Conservation (phyloP, 2,329 filamentous ascomycete species). For the Aspergillus aculeatinus region DNA sequence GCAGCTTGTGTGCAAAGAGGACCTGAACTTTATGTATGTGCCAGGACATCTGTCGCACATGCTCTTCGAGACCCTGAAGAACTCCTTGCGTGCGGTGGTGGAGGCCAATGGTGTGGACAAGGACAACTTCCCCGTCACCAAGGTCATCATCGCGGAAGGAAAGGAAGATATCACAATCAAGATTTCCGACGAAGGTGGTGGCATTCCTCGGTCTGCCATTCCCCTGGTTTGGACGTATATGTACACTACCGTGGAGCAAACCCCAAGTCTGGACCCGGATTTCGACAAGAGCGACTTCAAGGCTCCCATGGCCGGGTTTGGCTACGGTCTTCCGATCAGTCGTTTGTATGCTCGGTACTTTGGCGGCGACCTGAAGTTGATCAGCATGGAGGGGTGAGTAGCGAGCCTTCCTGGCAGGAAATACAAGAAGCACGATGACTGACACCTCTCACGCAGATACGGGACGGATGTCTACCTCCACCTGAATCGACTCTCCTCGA, state of each 20-base stretch:
- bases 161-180: slow-evolving; percentile 99
- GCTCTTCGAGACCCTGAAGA: slow-evolving; percentile 99
- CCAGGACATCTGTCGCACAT: slow-evolving; percentile 98
- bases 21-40: slow-evolving; percentile 99
- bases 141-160: slow-evolving; percentile 95
- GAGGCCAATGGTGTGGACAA: slow-evolving; percentile 94
- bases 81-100: slow-evolving; percentile 93
- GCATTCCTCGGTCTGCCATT: slow-evolving; percentile 88
- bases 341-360: slow-evolving; percentile 95
- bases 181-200: slow-evolving; percentile 92
- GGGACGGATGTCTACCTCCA: slow-evolving; percentile 98
- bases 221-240: slow-evolving; percentile 99
- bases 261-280: slow-evolving; percentile 90
- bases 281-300: slow-evolving; percentile 99
- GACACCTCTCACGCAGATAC: slow-evolving; percentile 60
- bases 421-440: neutral
- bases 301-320: slow-evolving; percentile 97
- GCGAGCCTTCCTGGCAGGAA: neutral
- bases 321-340: slow-evolving; percentile 94
- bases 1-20: slow-evolving; percentile 90
- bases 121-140: slow-evolving; percentile 93
- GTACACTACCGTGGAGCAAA: slow-evolving; percentile 98
- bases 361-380: slow-evolving; percentile 93
- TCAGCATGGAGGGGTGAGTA: slow-evolving; percentile 97
- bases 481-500: slow-evolving; percentile 90